phyloP scores from a whole-genome alignment of 2,329 filamentous ascomycete genomes.

The Nectriaceae sp. region DNA sequence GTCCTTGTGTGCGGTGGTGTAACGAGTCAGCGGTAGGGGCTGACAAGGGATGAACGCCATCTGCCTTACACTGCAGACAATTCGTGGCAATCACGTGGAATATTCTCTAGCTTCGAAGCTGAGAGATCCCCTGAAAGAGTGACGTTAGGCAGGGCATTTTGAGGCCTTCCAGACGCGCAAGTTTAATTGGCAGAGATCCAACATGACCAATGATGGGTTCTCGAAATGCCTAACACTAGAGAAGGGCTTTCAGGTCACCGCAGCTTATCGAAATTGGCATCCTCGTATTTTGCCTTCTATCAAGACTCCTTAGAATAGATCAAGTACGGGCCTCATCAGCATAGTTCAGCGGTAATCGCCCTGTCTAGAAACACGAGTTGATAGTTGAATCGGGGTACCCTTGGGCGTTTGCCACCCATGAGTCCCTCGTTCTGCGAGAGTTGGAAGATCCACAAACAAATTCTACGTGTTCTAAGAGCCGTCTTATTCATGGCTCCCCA shows the following conservation, averaged over 20 bases:
- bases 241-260: conserved; percentile 2
- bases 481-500: too few relatives aligned
- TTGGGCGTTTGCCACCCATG: too few relatives aligned
- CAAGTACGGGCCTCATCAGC: too few relatives aligned
- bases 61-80: conserved; percentile 22
- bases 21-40: conserved; percentile 17
- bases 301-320: too few relatives aligned
- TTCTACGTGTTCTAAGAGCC: too few relatives aligned
- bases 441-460: too few relatives aligned
- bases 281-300: too few relatives aligned
- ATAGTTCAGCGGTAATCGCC: too few relatives aligned
- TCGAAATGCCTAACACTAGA: conserved; percentile 7
- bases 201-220: conserved; percentile 1
- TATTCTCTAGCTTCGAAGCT: conserved; percentile 12
- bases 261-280: conserved; percentile 8
- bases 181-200: conserved; percentile 13
- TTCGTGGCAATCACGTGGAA: conserved; percentile 23
- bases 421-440: too few relatives aligned
- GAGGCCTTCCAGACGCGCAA: background rate
- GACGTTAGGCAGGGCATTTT: background rate
- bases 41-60: conserved; percentile 23
- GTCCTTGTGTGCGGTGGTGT: conserved; percentile 8
- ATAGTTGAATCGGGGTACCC: too few relatives aligned
- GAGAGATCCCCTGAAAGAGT: conserved; percentile 2
- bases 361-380: too few relatives aligned